phyloP scores from a whole-genome alignment of 208 protist species.

The Crithidia fasciculata region DNA sequence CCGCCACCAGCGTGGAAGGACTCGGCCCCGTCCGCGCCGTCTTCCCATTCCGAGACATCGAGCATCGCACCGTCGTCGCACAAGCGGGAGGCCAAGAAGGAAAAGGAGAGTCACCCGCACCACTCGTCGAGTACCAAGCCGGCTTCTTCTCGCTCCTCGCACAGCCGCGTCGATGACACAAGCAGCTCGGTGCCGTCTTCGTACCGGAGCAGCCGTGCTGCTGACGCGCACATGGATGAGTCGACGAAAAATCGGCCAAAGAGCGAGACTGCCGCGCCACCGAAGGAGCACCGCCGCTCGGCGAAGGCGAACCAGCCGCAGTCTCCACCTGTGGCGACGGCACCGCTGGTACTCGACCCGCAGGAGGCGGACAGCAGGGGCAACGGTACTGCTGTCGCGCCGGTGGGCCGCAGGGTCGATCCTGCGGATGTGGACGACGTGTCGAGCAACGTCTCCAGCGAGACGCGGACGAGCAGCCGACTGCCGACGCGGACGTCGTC shows the following conservation, averaged over 20 bases:
- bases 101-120: no score
- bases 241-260: not conserved
- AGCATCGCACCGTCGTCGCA: not conserved
- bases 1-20: not conserved
- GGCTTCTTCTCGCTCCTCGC: not conserved
- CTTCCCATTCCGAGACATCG: not conserved
- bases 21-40: not conserved
- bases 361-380: not conserved
- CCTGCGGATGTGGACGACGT: not conserved
- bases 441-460: not conserved
- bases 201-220: not conserved
- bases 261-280: not conserved
- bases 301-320: not conserved
- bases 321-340: not conserved
- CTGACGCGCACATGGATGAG: not conserved
- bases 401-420: not conserved
- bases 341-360: slow-evolving; percentile 2
- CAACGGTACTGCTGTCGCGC: no score
- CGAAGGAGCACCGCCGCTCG: not conserved
- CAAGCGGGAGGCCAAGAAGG: no score
- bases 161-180: not conserved
- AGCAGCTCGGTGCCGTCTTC: slow-evolving; percentile 4
- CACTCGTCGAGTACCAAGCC: not conserved
- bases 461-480: slow-evolving; percentile 2
- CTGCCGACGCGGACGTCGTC: slow-evolving; percentile 21